phyloP scores from a whole-genome alignment of 1,284 basidiomycete genomes.

The Lentinula novae-zelandiae region DNA sequence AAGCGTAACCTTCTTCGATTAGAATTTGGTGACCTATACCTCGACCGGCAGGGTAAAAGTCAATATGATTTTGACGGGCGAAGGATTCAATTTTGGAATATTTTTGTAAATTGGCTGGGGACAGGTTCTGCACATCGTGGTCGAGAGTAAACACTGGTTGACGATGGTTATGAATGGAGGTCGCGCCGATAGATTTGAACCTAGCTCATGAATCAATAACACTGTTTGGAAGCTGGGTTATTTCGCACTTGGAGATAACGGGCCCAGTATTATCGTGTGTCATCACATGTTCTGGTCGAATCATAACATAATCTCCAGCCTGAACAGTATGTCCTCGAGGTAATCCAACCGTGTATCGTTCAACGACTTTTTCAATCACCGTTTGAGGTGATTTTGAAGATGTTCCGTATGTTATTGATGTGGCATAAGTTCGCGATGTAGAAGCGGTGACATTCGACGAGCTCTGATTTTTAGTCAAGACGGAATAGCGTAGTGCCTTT shows the following conservation, averaged over 20 bases:
- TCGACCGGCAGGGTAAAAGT: conserved; percentile 97
- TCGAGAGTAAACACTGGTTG: conserved; percentile 97
- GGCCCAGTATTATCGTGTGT: conserved; percentile 98
- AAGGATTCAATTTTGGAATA: conserved; percentile 93
- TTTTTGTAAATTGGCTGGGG: conserved; percentile 90
- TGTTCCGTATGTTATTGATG: background rate
- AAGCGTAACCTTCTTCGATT: conserved; percentile 95
- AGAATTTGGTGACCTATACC: conserved; percentile 98
- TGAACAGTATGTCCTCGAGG: conserved; percentile 74
- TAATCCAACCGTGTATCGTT: conserved; percentile 91
- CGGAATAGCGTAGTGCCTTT: no score
- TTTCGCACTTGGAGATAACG: conserved; percentile 86
- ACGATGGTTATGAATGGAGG: conserved; percentile 74
- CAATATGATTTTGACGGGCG: conserved; percentile 81
- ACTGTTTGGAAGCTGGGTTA: no score
- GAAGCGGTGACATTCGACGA: background rate
- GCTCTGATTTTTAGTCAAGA: background rate
- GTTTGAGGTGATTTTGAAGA: conserved; percentile 65
- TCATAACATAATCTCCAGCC: conserved; percentile 99
- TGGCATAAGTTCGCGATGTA: background rate
- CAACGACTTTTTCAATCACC: conserved; percentile 96
- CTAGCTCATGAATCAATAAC: conserved; percentile 33
- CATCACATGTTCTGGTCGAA: conserved; percentile 96
- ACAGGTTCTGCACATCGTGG: conserved; percentile 98
- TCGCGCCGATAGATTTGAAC: conserved; percentile 95